phyloP scores from a whole-genome alignment of 352 stramenopile species.

The Peronospora tabacina region DNA sequence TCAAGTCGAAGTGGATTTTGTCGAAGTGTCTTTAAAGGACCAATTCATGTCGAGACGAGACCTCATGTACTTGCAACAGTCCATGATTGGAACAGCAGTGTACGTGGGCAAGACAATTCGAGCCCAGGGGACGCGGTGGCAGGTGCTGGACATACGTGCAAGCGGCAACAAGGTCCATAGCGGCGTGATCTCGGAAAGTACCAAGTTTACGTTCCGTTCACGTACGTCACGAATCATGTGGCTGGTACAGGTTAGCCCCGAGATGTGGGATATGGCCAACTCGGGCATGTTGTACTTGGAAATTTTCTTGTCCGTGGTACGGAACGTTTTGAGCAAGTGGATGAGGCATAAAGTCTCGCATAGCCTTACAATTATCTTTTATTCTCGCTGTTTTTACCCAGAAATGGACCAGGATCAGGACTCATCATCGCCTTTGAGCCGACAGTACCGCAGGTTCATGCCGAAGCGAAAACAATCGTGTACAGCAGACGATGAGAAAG shows the following conservation, averaged over 20 bases:
- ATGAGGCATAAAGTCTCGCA: constrained; percentile 87
- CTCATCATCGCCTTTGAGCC: constrained; percentile 12
- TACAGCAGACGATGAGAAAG: constrained; percentile 23
- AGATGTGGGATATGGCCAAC: constrained; percentile 92
- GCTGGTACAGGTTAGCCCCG: constrained; percentile 93
- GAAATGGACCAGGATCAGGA: constrained; percentile 50
- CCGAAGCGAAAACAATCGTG: constrained; percentile 18
- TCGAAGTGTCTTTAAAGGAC: constrained; percentile 87
- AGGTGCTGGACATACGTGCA: constrained; percentile 88
- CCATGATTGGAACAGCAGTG: constrained; percentile 55
- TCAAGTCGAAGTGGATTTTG: constrained; percentile 77
- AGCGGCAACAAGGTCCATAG: constrained; percentile 80
- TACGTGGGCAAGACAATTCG: constrained; percentile 76
- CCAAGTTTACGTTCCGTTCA: constrained; percentile 94
- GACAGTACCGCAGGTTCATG: constrained; percentile 16
- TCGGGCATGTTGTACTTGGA: constrained; percentile 87
- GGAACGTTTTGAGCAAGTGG: constrained; percentile 86
- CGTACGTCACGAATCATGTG: constrained; percentile 95
- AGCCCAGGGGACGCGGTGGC: constrained; percentile 64
- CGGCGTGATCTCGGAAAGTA: constrained; percentile 91
- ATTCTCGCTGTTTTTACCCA: constrained; percentile 83
- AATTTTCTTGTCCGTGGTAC: constrained; percentile 77
- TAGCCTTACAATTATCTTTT: constrained; percentile 90
- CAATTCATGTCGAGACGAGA: constrained; percentile 90
- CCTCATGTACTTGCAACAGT: constrained; percentile 80